phyloP scores from a whole-genome alignment of 768 basidiomycete genomes.

The Tulasnella calospora region DNA sequence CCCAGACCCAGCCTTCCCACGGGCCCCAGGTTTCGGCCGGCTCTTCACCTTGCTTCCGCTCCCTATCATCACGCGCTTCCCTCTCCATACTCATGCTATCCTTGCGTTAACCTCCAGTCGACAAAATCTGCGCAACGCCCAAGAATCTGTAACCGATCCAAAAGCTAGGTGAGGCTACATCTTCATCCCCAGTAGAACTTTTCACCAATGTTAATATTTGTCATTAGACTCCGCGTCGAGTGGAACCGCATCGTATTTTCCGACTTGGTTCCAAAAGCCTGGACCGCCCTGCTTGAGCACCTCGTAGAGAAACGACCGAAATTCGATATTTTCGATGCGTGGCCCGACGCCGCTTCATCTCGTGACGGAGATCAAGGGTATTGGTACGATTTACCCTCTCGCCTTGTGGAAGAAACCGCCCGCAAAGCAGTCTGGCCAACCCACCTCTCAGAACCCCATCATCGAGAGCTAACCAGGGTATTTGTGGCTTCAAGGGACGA shows the following conservation, averaged over 20 bases:
- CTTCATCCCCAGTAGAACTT: neutral
- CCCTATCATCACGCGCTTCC: conserved; percentile 14
- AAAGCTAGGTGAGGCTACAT: neutral
- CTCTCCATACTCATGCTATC: conserved; percentile 15
- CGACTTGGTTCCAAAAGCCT: conserved; percentile 44
- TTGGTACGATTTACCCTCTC: conserved; percentile 43
- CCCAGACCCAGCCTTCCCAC: neutral
- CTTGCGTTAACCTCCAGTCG: conserved; percentile 32
- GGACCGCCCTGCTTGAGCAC: conserved; percentile 40
- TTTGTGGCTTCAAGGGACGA: no score
- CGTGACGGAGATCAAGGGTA: conserved; percentile 34
- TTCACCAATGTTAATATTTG: neutral
- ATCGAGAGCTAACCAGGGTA: no score
- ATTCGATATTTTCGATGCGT: conserved; percentile 28
- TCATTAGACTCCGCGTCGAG: conserved; percentile 42
- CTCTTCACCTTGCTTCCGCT: conserved; percentile 50
- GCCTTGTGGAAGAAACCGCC: conserved; percentile 35
- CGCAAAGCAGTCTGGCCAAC: no score
- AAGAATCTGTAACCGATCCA: neutral
- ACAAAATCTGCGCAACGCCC: conserved; percentile 8
- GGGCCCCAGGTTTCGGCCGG: conserved; percentile 34
- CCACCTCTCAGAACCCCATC: no score
- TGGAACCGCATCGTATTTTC: conserved; percentile 50
- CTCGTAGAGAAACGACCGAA: conserved; percentile 24
- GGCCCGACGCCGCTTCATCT: conserved; percentile 41